Evolutionary conservation across 306 rosid species (phyloP).

Genomic region (Sophora flavescens): DNA sequence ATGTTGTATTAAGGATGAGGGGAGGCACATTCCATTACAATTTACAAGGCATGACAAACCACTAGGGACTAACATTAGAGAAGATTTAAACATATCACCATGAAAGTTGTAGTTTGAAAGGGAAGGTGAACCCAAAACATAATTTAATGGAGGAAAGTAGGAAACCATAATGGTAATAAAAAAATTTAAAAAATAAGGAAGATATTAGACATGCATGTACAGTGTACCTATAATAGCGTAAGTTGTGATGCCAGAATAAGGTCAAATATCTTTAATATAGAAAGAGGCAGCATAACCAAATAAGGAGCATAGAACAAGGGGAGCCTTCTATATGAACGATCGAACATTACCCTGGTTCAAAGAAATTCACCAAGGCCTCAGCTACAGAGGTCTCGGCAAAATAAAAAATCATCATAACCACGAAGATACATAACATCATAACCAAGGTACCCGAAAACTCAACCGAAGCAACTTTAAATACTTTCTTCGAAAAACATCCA

Average conservation of each 20-base stretch:
- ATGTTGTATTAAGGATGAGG: too few relatives aligned
- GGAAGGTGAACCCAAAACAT: slow-evolving; percentile 3
- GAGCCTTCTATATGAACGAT: slow-evolving; percentile 86
- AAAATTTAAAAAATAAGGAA: neutral
- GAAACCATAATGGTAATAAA: neutral
- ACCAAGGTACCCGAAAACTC: slow-evolving; percentile 81
- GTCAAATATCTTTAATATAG: slow-evolving; percentile 71
- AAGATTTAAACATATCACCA: too few relatives aligned
- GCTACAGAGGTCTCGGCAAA: slow-evolving; percentile 63
- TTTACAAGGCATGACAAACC: too few relatives aligned
- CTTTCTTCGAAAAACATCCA: slow-evolving; percentile 60
- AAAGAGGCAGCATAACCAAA: slow-evolving; percentile 78
- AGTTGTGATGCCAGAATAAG: slow-evolving; percentile 73
- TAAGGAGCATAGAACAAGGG: slow-evolving; percentile 87
- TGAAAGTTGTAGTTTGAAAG: neutral
- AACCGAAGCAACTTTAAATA: slow-evolving; percentile 67
- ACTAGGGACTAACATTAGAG: too few relatives aligned
- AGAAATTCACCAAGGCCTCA: slow-evolving; percentile 60
- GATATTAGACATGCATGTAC: neutral
- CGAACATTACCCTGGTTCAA: slow-evolving; percentile 74
- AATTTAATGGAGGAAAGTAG: neutral
- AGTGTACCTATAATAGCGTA: slow-evolving; percentile 62
- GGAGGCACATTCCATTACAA: too few relatives aligned
- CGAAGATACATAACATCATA: slow-evolving; percentile 84
- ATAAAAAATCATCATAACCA: slow-evolving; percentile 62